Base-by-base conservation (phyloP, 2,329 filamentous ascomycete genomes). In the Nothophaeocryptopus gaeumannii region DNA sequence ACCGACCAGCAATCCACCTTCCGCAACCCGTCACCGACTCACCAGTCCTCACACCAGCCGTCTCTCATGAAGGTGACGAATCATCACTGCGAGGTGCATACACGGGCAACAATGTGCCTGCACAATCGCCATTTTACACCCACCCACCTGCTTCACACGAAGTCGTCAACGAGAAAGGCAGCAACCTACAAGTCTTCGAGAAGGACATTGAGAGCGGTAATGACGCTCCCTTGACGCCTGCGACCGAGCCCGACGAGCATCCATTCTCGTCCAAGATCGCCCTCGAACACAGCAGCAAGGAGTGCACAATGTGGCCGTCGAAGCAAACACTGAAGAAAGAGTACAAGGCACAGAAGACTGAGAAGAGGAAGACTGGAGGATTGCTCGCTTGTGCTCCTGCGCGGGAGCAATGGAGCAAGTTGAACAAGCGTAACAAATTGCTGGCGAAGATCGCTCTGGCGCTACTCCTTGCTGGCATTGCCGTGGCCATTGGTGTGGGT, bases 281-380 rank as follows among this genome's bases (percentile, higher is more conserved):
- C 20, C 66, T 75, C 54, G 72, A 74, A 53, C 62, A 68, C 45
- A 67, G 68, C 56, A 26, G 20, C 20, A 74, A 75, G 61, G 75
- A 77, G 53, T 76, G 74, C 70, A 72, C 70, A 56, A 76, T 77
- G 73, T 78, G 75, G 75, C 75, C 75, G 7, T 72, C 73, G 36
- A 70, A 70, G 56, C 69, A 74, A 62, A 73, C 74, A 30, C 68
- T 77, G 49, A 65, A 72, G 58, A 69, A 73, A 57, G 70, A 70
- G 61, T 67, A 68, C 49, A 56, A 61, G 42, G 63, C 61, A 20
- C 66, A 68, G 60, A 67, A 72, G 63, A 57, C 56, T 56, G 54
- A 58, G 54, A 56, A 61, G 51, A 51, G 54, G 5, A 51, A 58
- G n/a, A 51, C 68, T 39, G 62, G 61, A 40, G 69, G 69, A 55